A percentile compares a stretch with the other conserved stretches of the same genome.
Evolutionary conservation across 2,329 filamentous ascomycete genomes (phyloP).

Genomic region (Phoma sp.): DNA sequence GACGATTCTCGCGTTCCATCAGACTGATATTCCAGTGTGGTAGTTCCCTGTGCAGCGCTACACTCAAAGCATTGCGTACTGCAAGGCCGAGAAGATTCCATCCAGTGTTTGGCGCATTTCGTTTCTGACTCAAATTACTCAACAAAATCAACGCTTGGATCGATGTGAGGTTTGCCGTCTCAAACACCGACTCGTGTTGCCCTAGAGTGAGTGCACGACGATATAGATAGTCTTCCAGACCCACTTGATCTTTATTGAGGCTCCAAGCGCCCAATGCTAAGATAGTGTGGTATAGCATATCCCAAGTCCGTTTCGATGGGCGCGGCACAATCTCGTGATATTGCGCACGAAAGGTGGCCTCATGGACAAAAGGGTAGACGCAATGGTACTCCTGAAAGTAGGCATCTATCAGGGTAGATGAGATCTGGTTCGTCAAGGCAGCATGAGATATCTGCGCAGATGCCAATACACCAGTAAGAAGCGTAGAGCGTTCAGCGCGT

Average conservation of each 20-base stretch:
- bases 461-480: slow-evolving; percentile 24
- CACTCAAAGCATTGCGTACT: slow-evolving; percentile 33
- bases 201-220: slow-evolving; percentile 33
- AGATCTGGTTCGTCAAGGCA: slow-evolving; percentile 29
- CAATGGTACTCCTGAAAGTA: slow-evolving; percentile 36
- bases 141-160: slow-evolving; percentile 35
- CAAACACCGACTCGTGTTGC: slow-evolving; percentile 36
- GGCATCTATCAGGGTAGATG: slow-evolving; percentile 31
- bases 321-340: slow-evolving; percentile 35
- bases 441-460: slow-evolving; percentile 34
- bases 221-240: slow-evolving; percentile 35
- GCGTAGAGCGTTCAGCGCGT: slow-evolving; percentile 15
- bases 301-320: slow-evolving; percentile 30
- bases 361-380: slow-evolving; percentile 36
- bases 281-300: slow-evolving; percentile 35
- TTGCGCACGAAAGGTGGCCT: slow-evolving; percentile 37
- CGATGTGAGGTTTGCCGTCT: slow-evolving; percentile 32
- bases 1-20: slow-evolving; percentile 33
- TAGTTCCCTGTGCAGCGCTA: slow-evolving; percentile 36
- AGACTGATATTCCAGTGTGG: slow-evolving; percentile 39
- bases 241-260: slow-evolving; percentile 31
- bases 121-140: slow-evolving; percentile 35
- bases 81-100: slow-evolving; percentile 37
- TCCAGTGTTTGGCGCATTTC: slow-evolving; percentile 34
- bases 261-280: slow-evolving; percentile 34